A percentile compares a stretch with the other conserved stretches of the same genome.
These are phyloP conservation scores for Osmanthus fragrans DNA, from an alignment of 257 asterid species.

Conservation along the genomic window DNA sequence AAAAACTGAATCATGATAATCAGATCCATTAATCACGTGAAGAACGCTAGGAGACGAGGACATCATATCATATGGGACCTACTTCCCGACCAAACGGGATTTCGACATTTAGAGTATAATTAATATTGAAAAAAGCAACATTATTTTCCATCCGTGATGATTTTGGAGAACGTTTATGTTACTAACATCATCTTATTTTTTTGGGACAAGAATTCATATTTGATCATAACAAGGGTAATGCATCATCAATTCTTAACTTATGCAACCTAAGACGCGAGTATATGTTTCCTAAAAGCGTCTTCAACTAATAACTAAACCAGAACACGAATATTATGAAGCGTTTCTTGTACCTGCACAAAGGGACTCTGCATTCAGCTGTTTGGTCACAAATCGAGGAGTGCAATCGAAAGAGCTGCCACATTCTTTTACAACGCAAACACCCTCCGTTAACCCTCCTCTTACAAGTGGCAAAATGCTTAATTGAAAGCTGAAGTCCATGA, in stretches of 20 bases:
- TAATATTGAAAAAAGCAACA: too few relatives aligned
- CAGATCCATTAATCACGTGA: neutral
- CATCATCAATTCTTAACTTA: neutral
- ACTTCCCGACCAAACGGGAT: neutral
- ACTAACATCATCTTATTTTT: neutral
- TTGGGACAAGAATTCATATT: neutral
- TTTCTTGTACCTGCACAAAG: constrained; percentile 71
- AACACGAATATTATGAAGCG: neutral
- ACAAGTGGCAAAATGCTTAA: constrained; percentile 75
- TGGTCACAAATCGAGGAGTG: constrained; percentile 83
- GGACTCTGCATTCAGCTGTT: constrained; percentile 77
- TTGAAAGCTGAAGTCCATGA: constrained; percentile 77
- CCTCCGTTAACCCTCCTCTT: constrained; percentile 74
- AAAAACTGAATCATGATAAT: neutral
- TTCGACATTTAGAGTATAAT: neutral
- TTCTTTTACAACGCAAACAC: constrained; percentile 68
- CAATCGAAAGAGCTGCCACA: constrained; percentile 86
- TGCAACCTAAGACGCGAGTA: neutral
- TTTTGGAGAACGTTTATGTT: neutral
- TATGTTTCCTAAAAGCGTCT: too few relatives aligned
- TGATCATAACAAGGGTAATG: neutral
- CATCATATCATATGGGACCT: neutral
- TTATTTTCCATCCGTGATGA: neutral
- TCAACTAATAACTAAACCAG: neutral
- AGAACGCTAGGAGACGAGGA: neutral